Percentiles rank a stretch among this genome's conserved stretches.
phyloP scores from a whole-genome alignment of 768 basidiomycete genomes.

The Kondoa subrosea region DNA sequence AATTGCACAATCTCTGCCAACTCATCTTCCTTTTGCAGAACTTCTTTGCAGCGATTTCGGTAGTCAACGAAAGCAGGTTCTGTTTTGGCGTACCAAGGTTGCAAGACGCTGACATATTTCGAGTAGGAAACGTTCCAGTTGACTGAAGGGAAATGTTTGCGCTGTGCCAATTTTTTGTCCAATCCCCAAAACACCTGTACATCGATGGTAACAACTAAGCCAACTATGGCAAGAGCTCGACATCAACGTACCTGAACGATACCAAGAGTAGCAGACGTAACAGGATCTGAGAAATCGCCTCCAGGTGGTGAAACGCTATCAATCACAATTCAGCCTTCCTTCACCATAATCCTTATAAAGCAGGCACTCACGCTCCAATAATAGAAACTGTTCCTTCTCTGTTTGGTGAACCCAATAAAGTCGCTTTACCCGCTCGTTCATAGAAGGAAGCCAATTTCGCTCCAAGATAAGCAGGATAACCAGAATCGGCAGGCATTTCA shows the following conservation, averaged over 20 bases:
- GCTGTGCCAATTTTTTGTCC: conserved; percentile 95
- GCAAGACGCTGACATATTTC: conserved; percentile 46
- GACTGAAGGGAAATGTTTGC: conserved; percentile 99
- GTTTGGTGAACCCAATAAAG: conserved; percentile 70
- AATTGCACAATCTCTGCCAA: conserved; percentile 97
- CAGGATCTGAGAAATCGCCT: conserved; percentile 98
- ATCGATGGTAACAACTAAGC: neutral
- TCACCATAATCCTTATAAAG: neutral
- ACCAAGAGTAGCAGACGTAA: conserved; percentile 88
- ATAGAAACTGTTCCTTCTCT: conserved; percentile 91
- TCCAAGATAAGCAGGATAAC: conserved; percentile 90
- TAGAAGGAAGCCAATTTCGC: conserved; percentile 97
- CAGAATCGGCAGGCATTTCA: conserved; percentile 99
- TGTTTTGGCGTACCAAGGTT: conserved; percentile 67
- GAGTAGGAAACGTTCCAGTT: conserved; percentile 99
- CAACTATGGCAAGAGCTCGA: neutral
- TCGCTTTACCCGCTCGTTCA: conserved; percentile 92
- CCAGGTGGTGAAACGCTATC: conserved; percentile 88
- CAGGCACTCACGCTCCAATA: conserved; percentile 74
- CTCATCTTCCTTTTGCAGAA: conserved; percentile 95
- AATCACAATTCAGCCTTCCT: conserved; percentile 18
- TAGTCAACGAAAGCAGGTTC: conserved; percentile 91
- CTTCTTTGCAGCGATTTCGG: conserved; percentile 83
- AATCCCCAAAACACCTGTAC: conserved; percentile 97
- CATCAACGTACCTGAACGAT: conserved; percentile 43